Evolutionary conservation across 768 basidiomycete genomes (phyloP).

Genomic region (Lactarius vividus): DNA sequence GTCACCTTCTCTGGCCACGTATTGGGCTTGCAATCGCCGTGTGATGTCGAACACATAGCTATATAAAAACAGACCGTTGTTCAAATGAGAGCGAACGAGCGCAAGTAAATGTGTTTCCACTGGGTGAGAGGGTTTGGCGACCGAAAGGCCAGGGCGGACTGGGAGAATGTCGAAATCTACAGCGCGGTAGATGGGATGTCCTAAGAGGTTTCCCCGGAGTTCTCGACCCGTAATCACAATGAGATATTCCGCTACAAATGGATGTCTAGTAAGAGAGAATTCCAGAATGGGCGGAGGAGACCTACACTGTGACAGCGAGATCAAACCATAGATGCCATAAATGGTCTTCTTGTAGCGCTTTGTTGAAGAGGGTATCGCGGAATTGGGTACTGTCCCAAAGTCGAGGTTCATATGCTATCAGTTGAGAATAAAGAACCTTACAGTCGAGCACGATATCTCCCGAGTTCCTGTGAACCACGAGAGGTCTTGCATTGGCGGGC

Average conservation of each 20-base stretch:
- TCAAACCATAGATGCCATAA: slow-evolving; percentile 74
- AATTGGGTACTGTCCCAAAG: slow-evolving; percentile 21
- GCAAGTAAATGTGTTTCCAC: slow-evolving; percentile 86
- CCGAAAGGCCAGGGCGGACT: slow-evolving; percentile 66
- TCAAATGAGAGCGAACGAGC: slow-evolving; percentile 82
- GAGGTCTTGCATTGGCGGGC: slow-evolving; percentile 57
- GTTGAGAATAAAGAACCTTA: slow-evolving; percentile 35
- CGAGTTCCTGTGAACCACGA: slow-evolving; percentile 71
- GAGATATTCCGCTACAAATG: slow-evolving; percentile 80
- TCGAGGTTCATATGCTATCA: not conserved
- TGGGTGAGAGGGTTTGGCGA: slow-evolving; percentile 69
- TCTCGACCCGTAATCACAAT: slow-evolving; percentile 84
- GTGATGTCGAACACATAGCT: slow-evolving; percentile 92
- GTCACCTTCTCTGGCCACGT: slow-evolving; percentile 52
- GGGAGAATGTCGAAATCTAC: slow-evolving; percentile 92
- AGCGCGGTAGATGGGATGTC: slow-evolving; percentile 84
- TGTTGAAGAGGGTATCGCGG: slow-evolving; percentile 47
- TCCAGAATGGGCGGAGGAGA: not conserved
- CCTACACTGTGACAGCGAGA: slow-evolving; percentile 74
- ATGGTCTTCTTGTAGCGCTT: slow-evolving; percentile 61
- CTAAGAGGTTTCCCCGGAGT: slow-evolving; percentile 73
- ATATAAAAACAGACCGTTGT: slow-evolving; percentile 80
- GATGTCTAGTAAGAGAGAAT: not conserved
- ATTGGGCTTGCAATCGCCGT: slow-evolving; percentile 80
- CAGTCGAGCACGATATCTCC: slow-evolving; percentile 72